Evolutionary conservation across 345 rosid genomes (phyloP).

Genomic region (Mangifera indica): DNA sequence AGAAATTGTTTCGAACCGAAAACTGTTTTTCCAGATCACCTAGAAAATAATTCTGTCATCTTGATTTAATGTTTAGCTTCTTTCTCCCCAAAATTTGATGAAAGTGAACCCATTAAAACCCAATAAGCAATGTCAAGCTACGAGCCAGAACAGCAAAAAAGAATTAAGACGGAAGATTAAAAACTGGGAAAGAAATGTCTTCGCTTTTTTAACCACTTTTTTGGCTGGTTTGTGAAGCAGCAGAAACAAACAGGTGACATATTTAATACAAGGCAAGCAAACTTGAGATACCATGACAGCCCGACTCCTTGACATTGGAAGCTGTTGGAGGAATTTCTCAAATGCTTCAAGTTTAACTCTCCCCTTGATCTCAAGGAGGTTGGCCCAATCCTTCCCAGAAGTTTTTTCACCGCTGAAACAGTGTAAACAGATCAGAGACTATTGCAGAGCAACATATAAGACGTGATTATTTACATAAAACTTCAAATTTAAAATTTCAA

Average conservation of each 20-base stretch:
- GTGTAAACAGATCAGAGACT: constrained; percentile 14
- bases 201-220: constrained; percentile 7
- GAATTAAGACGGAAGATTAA: constrained; percentile 10
- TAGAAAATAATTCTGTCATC: neutral
- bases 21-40: neutral
- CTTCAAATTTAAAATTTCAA: neutral
- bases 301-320: constrained; percentile 89
- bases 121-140: constrained; percentile 7
- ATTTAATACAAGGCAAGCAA: constrained; percentile 42
- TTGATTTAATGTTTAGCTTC: neutral
- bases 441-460: neutral
- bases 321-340: constrained; percentile 91
- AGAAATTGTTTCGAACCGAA: neutral
- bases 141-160: constrained; percentile 4
- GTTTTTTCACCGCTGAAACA: constrained; percentile 83
- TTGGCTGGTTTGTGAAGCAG: neutral
- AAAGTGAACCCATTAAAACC: neutral
- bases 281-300: constrained; percentile 82
- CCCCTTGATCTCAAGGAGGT: constrained; percentile 77
- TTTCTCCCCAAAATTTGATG: neutral
- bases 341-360: constrained; percentile 91
- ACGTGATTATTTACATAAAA: neutral
- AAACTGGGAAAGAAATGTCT: constrained; percentile 3
- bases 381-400: constrained; percentile 61
- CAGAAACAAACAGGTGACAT: constrained; percentile 24